Conservation (phyloP, 441 rosid species). For the Hypseocharis bilobata region DNA sequence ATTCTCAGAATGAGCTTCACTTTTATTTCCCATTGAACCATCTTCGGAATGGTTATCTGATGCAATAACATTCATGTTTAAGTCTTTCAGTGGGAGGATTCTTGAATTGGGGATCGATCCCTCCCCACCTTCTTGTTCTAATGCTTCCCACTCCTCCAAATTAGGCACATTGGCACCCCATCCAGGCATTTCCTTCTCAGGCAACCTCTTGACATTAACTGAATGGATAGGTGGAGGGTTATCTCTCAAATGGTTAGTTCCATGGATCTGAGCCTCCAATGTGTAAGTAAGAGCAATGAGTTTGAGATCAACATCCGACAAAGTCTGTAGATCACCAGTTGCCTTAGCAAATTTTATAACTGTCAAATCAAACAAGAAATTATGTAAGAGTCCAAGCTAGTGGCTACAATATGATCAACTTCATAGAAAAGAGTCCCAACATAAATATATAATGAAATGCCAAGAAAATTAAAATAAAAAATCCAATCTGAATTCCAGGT, state of each 20-base stretch:
- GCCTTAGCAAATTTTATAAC: conserved; percentile 73
- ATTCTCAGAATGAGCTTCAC: conserved; percentile 38
- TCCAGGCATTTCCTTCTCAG: conserved; percentile 79
- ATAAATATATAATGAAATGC: not conserved
- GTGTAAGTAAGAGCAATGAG: conserved; percentile 72
- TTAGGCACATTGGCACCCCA: conserved; percentile 95
- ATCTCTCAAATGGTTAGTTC: conserved; percentile 57
- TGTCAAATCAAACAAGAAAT: conserved; percentile 19
- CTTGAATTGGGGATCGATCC: conserved; percentile 36
- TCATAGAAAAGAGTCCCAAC: not conserved
- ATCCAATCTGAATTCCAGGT: not conserved
- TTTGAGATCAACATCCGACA: conserved; percentile 79
- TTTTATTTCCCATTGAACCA: conserved; percentile 32
- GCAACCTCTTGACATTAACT: conserved; percentile 61
- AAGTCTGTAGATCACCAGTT: conserved; percentile 81
- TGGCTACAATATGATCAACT: not conserved
- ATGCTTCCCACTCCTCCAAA: conserved; percentile 83
- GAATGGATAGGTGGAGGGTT: conserved; percentile 69
- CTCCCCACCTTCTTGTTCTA: conserved; percentile 47
- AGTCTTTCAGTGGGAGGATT: conserved; percentile 72
- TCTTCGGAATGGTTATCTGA: conserved; percentile 37
- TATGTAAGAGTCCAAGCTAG: not conserved
- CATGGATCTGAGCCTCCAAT: conserved; percentile 73
- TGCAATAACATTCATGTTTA: conserved; percentile 43
- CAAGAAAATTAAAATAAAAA: not conserved